Conservation (phyloP, 2,329 filamentous ascomycete species). For the Colletotrichum filicis region DNA sequence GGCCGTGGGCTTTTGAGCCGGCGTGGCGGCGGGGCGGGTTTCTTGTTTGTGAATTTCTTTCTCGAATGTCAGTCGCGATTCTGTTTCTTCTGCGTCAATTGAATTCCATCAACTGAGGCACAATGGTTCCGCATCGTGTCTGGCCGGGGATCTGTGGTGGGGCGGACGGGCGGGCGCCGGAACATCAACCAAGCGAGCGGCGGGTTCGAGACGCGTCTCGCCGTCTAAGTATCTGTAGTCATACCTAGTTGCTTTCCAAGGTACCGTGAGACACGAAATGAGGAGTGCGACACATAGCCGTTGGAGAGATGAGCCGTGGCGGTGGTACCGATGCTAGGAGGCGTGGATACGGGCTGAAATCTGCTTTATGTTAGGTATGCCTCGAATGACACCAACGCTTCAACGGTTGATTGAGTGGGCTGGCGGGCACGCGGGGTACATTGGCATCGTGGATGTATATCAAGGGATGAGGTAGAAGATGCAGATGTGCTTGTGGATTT, state of each 20-base stretch:
- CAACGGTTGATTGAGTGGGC: not conserved
- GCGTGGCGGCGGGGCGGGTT: not conserved
- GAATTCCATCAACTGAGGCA: constrained; percentile 11
- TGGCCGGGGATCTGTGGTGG: constrained; percentile 4
- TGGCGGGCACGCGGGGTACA: no score
- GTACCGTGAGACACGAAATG: constrained; percentile 17
- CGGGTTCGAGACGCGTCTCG: constrained; percentile 35
- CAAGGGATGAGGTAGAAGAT: not conserved
- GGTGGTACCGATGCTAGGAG: not conserved
- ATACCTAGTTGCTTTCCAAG: constrained; percentile 21
- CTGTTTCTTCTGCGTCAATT: constrained; percentile 23
- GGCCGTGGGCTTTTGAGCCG: not conserved
- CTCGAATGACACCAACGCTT: not conserved
- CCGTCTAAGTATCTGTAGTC: constrained; percentile 7
- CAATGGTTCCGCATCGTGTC: constrained; percentile 14
- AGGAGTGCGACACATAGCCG: constrained; percentile 8
- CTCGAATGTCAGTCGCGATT: constrained; percentile 2
- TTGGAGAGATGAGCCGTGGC: constrained; percentile 3
- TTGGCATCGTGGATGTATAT: not conserved
- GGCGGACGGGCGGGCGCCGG: constrained; percentile 26
- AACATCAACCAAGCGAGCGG: constrained; percentile 15
- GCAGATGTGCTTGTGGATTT: not conserved
- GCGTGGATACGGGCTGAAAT: not conserved
- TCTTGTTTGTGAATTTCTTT: constrained; percentile 16
- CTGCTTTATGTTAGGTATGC: not conserved